Evolutionary conservation across 768 basidiomycete genomes (phyloP).

Genomic region (Trametes gibbosa): DNA sequence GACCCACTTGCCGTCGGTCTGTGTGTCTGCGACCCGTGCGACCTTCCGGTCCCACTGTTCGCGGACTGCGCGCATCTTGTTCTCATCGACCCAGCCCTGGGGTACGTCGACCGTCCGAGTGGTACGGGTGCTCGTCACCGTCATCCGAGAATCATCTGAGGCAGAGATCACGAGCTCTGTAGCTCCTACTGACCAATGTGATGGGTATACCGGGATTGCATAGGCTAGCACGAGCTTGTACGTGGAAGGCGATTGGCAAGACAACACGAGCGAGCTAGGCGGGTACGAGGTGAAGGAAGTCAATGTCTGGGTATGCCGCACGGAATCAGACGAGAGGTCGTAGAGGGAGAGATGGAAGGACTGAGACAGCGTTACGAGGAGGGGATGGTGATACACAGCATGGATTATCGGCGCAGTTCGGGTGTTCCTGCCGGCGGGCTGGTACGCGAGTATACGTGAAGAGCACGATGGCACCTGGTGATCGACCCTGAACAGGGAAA

Average conservation of each 20-base stretch:
- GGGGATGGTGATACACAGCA: conserved; percentile 74
- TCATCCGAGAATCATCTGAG: conserved; percentile 34
- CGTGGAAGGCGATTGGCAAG: conserved; percentile 50
- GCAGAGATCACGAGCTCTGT: conserved; percentile 70
- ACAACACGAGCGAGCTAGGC: conserved; percentile 78
- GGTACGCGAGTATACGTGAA: conserved; percentile 43
- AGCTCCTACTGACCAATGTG: conserved; percentile 75
- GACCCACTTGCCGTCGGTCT: conserved; percentile 86
- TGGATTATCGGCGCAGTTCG: conserved; percentile 52
- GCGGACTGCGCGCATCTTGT: conserved; percentile 57
- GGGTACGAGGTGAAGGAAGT: conserved; percentile 78
- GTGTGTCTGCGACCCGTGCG: conserved; percentile 62
- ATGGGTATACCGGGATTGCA: conserved; percentile 73
- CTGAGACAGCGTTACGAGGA: conserved; percentile 69
- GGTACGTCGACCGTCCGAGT: conserved; percentile 71
- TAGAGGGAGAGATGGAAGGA: conserved; percentile 71
- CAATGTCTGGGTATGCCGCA: conserved; percentile 62
- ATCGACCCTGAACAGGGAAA: conserved; percentile 55
- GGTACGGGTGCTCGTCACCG: conserved; percentile 57
- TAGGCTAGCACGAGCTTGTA: conserved; percentile 79
- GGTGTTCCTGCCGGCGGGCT: conserved; percentile 38
- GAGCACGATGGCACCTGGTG: conserved; percentile 42
- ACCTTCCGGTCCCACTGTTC: conserved; percentile 83
- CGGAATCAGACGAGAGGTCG: conserved; percentile 53
- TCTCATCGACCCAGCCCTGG: conserved; percentile 67